phyloP scores from a whole-genome alignment of 306 rosid species.

The Pyrus pyrifolia region DNA sequence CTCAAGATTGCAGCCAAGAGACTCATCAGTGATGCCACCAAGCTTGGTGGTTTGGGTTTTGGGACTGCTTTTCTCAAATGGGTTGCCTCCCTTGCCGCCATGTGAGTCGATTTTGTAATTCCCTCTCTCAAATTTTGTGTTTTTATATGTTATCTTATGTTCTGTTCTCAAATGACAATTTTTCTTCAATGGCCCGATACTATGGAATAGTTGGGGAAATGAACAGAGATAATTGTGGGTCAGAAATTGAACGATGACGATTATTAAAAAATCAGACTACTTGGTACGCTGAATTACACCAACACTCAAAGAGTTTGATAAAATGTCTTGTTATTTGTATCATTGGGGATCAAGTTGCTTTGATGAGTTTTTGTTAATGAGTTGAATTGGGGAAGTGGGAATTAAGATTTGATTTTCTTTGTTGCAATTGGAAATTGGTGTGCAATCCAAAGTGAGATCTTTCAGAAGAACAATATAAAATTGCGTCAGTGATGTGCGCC shows the following conservation, averaged over 20 bases:
- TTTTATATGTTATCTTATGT: background rate
- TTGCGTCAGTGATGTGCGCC: background rate
- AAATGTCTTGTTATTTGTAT: background rate
- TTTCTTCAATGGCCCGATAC: too few species aligned
- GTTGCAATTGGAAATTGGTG: too few species aligned
- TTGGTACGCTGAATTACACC: too few species aligned
- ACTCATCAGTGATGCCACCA: conserved; percentile 36
- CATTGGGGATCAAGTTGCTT: background rate
- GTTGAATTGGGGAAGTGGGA: background rate
- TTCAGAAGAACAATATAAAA: too few species aligned
- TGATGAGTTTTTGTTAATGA: background rate
- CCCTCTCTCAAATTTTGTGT: background rate
- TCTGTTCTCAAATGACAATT: background rate
- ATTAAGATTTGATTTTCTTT: too few species aligned
- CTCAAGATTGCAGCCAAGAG: conserved; percentile 37
- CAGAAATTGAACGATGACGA: too few species aligned
- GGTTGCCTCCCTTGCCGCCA: conserved; percentile 56
- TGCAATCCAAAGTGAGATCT: too few species aligned
- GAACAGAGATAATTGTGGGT: too few species aligned
- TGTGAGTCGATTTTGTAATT: conserved; percentile 22
- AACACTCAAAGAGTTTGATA: background rate
- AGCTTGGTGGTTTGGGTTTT: conserved; percentile 40
- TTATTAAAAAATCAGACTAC: too few species aligned
- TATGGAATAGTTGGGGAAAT: too few species aligned
- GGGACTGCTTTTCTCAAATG: conserved; percentile 49